Base-by-base conservation (phyloP, 176 grass and related monocot genomes). In the Pharus latifolius region DNA sequence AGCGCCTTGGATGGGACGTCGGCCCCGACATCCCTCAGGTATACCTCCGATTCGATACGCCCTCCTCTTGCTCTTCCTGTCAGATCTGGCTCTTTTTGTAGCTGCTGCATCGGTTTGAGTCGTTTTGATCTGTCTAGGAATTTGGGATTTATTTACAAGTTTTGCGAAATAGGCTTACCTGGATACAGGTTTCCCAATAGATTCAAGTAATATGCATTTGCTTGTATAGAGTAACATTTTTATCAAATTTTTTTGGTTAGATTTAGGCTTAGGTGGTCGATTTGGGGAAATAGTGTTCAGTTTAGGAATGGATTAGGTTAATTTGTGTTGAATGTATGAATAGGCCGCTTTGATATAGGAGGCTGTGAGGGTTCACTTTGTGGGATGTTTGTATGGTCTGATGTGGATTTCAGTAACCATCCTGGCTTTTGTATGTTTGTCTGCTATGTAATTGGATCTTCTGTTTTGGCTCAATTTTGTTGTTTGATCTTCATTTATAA, bases 1-100 rank as follows among this genome's bases (percentile, higher is more conserved):
- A 80, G 78, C 91, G 86, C 40, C 77, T 93, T 4, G 90, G 83
- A 1, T 98, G 89, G 94, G 94, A 98, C 67, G 87, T 93, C 66
- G 84, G 82, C 42, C 88, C 83, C 40, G 86, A 88, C 50, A 82
- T 86, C 18, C 56, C 65, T n/a, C 67, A 71, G 91, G 91, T 94
- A 87, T 83, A 9, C 3, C 19, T 6, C 22, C 22, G 24, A 59
- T 79, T 6, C 2, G 2, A 6, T 0, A 65, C 16, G 16, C 1
- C 31, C 0, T 47, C 29, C 35, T 3, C 1, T 1, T 10, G 24
- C 3, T 66, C 7, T 24, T 17, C 10, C 19, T 2, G 0, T 4
- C n/a, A n/a, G 77, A 78, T 88, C 72, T 70, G 1, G 50, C 24
- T 16, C 10, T 5, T 62, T 32, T 4, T 2, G 32, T 20, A 4